Evolutionary conservation across 768 basidiomycete genomes (phyloP).

Genomic region (Russula abietina): DNA sequence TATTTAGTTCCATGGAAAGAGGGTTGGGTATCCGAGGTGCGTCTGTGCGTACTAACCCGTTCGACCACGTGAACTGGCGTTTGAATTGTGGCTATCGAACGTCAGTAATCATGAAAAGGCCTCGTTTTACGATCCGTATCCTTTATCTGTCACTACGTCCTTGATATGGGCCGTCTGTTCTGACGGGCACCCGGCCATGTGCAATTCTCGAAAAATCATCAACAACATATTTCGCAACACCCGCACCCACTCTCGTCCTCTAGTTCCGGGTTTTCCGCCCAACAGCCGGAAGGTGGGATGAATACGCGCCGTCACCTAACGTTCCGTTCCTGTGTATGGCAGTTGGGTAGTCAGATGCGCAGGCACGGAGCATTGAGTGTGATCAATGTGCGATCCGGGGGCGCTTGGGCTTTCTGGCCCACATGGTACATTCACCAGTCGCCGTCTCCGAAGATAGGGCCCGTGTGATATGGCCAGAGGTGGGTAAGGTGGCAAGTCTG

Average conservation of each 20-base stretch:
- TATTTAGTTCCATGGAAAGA: constrained; percentile 15
- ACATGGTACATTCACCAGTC: too few species aligned
- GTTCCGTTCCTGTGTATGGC: not conserved
- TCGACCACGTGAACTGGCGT: constrained; percentile 2
- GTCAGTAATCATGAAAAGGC: not conserved
- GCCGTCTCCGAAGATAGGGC: too few species aligned
- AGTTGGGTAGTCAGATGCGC: too few species aligned
- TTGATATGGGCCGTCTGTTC: constrained; percentile 10
- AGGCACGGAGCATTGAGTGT: too few species aligned
- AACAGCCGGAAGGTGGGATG: not conserved
- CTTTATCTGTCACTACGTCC: constrained; percentile 3
- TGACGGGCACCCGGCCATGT: constrained; percentile 13
- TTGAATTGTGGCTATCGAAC: constrained; percentile 10
- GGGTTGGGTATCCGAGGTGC: constrained; percentile 12
- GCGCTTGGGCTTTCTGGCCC: too few species aligned
- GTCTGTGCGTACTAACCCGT: not conserved
- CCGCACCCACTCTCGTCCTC: not conserved
- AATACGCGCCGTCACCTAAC: not conserved
- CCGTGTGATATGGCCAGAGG: too few species aligned
- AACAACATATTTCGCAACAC: not conserved
- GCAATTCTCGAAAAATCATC: not conserved
- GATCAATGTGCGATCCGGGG: too few species aligned
- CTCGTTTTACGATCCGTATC: constrained; percentile 1
- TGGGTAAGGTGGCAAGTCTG: too few species aligned
- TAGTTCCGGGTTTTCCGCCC: not conserved